phyloP scores from a whole-genome alignment of 2,329 filamentous ascomycete genomes.

The Ophiostoma quercus region DNA sequence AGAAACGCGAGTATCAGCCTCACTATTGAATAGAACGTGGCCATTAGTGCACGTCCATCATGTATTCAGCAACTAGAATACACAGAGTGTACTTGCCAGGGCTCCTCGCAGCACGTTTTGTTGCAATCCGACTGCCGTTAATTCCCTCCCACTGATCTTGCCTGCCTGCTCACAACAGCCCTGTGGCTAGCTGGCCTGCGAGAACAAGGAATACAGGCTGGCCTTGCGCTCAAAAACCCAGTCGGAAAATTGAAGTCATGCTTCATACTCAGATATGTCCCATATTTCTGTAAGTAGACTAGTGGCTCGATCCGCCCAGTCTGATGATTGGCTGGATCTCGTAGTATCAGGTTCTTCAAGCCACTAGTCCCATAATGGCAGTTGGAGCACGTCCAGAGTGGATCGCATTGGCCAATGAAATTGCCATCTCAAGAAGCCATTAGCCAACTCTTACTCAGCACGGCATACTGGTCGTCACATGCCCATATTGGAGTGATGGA shows the following conservation, averaged over 20 bases:
- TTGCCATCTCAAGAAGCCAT: background rate
- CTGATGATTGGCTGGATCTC: background rate
- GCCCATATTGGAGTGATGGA: background rate
- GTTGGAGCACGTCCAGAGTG: background rate
- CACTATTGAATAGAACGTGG: no score
- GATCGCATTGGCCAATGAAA: background rate
- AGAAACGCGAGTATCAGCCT: no score
- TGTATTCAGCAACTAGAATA: no score
- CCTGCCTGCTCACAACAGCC: background rate
- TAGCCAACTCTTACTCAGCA: conserved; percentile 8
- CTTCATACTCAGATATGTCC: background rate
- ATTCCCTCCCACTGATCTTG: no score
- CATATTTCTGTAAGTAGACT: background rate
- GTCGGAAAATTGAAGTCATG: background rate
- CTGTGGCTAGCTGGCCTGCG: background rate
- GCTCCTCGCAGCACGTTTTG: no score
- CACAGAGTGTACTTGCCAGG: no score
- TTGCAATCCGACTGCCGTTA: no score
- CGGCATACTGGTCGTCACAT: background rate
- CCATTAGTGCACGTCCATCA: no score
- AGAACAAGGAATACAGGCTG: background rate
- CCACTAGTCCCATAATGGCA: background rate
- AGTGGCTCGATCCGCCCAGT: background rate
- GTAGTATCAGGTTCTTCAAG: background rate
- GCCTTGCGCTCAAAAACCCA: background rate